These are phyloP conservation scores for Lathyrus sativus DNA, from an alignment of 306 rosid species.

Conservation along the genomic window DNA sequence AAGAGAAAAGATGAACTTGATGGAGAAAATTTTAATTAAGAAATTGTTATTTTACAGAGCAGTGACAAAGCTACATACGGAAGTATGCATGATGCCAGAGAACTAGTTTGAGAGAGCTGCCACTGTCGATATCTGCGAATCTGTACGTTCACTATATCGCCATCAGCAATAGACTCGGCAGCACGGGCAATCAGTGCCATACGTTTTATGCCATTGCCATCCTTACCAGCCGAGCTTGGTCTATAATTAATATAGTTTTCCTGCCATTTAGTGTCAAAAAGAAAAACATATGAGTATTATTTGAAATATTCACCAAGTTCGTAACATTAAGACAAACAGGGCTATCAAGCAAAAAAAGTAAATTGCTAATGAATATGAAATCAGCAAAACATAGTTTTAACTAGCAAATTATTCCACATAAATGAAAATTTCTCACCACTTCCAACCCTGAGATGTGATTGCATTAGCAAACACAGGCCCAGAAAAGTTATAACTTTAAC, in stretches of 20 bases:
- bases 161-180: slow-evolving; percentile 92
- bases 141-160: slow-evolving; percentile 89
- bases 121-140: slow-evolving; percentile 94
- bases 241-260: slow-evolving; percentile 91
- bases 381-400: slow-evolving; percentile 17
- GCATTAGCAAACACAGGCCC: slow-evolving; percentile 22
- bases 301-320: slow-evolving; percentile 9
- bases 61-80: slow-evolving; percentile 70
- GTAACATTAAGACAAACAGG: slow-evolving; percentile 6
- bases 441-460: slow-evolving; percentile 1
- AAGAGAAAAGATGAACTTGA: slow-evolving; percentile 26
- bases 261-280: slow-evolving; percentile 50
- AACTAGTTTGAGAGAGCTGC: slow-evolving; percentile 93
- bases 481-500: background rate
- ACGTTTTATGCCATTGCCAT: slow-evolving; percentile 74
- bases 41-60: slow-evolving; percentile 35
- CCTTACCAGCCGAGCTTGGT: slow-evolving; percentile 74
- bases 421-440: background rate
- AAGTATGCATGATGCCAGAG: slow-evolving; percentile 73
- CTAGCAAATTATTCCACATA: slow-evolving; percentile 24
- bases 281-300: slow-evolving; percentile 25
- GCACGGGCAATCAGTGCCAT: slow-evolving; percentile 85
- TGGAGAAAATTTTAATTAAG: slow-evolving; percentile 10
- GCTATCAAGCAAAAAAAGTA: slow-evolving; percentile 3
- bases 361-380: slow-evolving; percentile 15